Base-by-base conservation (phyloP, 768 basidiomycete species). In the Pleurotus tuber-regium region DNA sequence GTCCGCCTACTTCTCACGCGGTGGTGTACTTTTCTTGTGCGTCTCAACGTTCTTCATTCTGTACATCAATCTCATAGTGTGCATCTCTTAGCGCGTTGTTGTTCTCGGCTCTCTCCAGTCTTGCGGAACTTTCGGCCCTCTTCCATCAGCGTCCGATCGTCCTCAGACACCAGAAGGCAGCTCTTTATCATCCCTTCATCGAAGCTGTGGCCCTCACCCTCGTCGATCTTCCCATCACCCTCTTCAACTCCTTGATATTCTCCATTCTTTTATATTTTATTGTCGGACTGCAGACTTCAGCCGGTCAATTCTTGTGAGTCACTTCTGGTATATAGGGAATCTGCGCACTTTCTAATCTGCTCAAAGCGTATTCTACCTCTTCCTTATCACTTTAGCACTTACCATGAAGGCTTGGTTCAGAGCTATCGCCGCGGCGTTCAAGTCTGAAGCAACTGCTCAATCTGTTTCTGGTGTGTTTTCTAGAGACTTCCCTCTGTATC, bases 391-490 rank as follows among this genome's bases (percentile, higher is more conserved):
- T 2, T 76, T 83, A 53, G 75, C 83, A 28, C 47, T 90, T 19
- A 67, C 83, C 6, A 86, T 92, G 79, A 86, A 85, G 63, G 83
- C 81, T 0, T 84, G 85, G 75, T 95, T 92, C 76, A 76, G 90
- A 23, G 72, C 74, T 0, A 59, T 89, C 9, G 83, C 84, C 1
- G 82, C 87, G 0, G 72, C 73, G 4, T 83, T 86, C 61, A 72
- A 73, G 39, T 70, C 74, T 7, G 78, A 80, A 47, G 80, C 85
- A 0, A 77, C 82, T 0, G 85, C 86, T 5, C 83, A 84, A 58
- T 75, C 84, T 7, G 54, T 86, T 8, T 81, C 78, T 4, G 82
- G 69, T 24, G 56, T 76, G 11, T 33, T 66, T 54, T 44, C 71
- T 4, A 55, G 66, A 6, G 63, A 18, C 26, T 18, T 43, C 4